Evolutionary conservation across 495 filamentous ascomycete species (phyloP).

Genomic region (Annulohypoxylon nitens): DNA sequence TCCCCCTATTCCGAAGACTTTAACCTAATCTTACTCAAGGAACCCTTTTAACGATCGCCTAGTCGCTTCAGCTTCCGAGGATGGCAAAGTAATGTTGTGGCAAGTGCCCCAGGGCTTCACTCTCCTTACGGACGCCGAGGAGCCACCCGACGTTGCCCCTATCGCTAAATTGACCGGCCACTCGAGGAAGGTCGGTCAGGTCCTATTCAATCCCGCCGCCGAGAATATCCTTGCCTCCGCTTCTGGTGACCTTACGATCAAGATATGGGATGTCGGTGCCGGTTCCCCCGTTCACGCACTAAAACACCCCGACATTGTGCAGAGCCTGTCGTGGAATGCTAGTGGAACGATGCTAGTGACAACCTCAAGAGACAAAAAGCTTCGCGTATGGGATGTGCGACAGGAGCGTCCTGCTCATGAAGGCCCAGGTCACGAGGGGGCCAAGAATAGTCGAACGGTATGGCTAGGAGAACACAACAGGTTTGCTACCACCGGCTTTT

Average conservation of each 20-base stretch:
- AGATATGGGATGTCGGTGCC: slow-evolving; percentile 94
- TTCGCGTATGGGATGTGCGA: slow-evolving; percentile 95
- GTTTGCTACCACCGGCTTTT: slow-evolving; percentile 96
- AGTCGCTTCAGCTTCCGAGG: slow-evolving; percentile 94
- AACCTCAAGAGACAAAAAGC: slow-evolving; percentile 97
- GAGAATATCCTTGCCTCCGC: slow-evolving; percentile 95
- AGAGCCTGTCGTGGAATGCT: slow-evolving; percentile 95
- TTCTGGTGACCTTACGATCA: slow-evolving; percentile 94
- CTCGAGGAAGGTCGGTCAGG: slow-evolving; percentile 91
- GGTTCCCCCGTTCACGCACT: slow-evolving; percentile 78
- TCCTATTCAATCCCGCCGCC: slow-evolving; percentile 96
- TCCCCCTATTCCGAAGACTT: slow-evolving; percentile 43
- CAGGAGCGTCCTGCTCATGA: slow-evolving; percentile 91
- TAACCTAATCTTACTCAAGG: slow-evolving; percentile 66
- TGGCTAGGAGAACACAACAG: slow-evolving; percentile 98
- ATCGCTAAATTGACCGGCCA: slow-evolving; percentile 83
- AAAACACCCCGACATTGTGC: slow-evolving; percentile 89
- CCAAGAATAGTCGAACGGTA: slow-evolving; percentile 95
- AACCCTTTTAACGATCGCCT: slow-evolving; percentile 94
- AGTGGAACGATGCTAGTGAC: slow-evolving; percentile 91
- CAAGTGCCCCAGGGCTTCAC: slow-evolving; percentile 91
- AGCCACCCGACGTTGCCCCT: slow-evolving; percentile 83
- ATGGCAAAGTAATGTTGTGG: slow-evolving; percentile 97
- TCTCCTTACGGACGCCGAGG: slow-evolving; percentile 83
- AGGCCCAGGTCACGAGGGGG: slow-evolving; percentile 85